Conservation (phyloP, 805 yeast genomes). For the Saturnispora sekii region DNA sequence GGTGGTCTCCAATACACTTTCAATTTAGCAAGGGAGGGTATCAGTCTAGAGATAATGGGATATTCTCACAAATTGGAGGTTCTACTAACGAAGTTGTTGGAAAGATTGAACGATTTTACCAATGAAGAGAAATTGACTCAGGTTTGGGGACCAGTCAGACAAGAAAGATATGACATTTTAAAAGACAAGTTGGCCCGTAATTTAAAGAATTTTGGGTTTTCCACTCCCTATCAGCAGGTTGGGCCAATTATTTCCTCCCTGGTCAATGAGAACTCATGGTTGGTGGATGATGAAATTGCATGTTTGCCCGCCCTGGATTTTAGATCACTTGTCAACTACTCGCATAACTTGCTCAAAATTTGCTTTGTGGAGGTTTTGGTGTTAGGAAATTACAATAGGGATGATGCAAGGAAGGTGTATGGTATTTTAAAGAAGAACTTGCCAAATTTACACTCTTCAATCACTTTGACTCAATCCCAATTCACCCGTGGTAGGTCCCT, state of each 20-base stretch:
- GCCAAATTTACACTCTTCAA: conserved; percentile 17
- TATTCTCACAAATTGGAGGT: conserved; percentile 72
- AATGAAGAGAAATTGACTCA: conserved; percentile 15
- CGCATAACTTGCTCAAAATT: conserved; percentile 46
- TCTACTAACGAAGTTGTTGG: conserved; percentile 51
- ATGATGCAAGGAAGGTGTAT: conserved; percentile 44
- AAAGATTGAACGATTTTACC: conserved; percentile 39
- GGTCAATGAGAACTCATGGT: conserved; percentile 65
- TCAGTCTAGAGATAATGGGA: conserved; percentile 61
- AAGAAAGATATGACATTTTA: conserved; percentile 54
- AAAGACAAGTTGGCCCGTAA: conserved; percentile 56
- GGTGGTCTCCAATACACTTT: conserved; percentile 64
- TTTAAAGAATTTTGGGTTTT: conserved; percentile 57
- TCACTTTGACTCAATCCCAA: conserved; percentile 35
- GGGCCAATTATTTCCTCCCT: conserved; percentile 52
- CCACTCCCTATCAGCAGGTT: conserved; percentile 72
- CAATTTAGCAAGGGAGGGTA: conserved; percentile 56
- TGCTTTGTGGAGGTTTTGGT: conserved; percentile 62
- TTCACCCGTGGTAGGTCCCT: conserved; percentile 34
- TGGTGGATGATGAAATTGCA: conserved; percentile 48
- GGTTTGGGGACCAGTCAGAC: conserved; percentile 28
- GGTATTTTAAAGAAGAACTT: conserved; percentile 30
- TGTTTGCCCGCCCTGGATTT: conserved; percentile 43
- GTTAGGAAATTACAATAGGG: conserved; percentile 59
- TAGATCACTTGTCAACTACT: conserved; percentile 29